Percentiles rank a stretch among this genome's conserved stretches.
These are phyloP conservation scores for Aspergillus sp. DNA, from an alignment of 2,329 filamentous ascomycete species.

Conservation along the genomic window DNA sequence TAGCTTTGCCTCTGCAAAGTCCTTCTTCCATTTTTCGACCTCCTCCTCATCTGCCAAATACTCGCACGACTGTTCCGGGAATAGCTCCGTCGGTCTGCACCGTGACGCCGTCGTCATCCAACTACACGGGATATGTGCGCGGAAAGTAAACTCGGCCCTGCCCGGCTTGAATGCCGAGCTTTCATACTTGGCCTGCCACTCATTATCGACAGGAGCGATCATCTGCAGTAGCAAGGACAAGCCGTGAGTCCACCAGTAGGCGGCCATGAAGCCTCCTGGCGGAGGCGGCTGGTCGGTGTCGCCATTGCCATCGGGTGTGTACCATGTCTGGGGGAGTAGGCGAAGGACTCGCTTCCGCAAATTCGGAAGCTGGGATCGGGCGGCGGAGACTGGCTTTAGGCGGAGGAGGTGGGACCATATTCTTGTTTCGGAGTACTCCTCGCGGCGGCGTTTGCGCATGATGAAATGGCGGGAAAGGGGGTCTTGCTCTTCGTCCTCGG, in stretches of 20 bases:
- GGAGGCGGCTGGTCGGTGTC: neutral
- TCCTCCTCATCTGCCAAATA: conserved; percentile 13
- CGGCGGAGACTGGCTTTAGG: neutral
- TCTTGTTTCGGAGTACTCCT: neutral
- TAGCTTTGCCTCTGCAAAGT: conserved; percentile 7
- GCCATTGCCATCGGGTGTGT: neutral
- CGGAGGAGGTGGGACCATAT: neutral
- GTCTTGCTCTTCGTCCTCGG: neutral
- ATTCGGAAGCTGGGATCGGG: neutral
- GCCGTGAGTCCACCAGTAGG: neutral
- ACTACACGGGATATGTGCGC: conserved; percentile 15
- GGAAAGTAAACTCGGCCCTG: conserved; percentile 21
- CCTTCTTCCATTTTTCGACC: conserved; percentile 18
- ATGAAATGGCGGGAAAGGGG: neutral
- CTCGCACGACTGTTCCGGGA: conserved; percentile 24
- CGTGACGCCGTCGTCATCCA: conserved; percentile 19
- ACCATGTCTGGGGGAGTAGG: neutral
- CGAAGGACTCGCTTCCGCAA: neutral
- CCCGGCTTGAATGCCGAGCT: neutral
- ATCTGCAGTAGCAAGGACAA: neutral
- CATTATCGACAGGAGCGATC: neutral
- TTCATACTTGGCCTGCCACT: neutral
- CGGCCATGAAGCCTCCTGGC: neutral
- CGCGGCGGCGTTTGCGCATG: neutral
- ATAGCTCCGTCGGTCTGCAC: conserved; percentile 23